These are phyloP conservation scores for Alternaria panax DNA, from an alignment of 2,329 filamentous ascomycete species.

Conservation along the genomic window DNA sequence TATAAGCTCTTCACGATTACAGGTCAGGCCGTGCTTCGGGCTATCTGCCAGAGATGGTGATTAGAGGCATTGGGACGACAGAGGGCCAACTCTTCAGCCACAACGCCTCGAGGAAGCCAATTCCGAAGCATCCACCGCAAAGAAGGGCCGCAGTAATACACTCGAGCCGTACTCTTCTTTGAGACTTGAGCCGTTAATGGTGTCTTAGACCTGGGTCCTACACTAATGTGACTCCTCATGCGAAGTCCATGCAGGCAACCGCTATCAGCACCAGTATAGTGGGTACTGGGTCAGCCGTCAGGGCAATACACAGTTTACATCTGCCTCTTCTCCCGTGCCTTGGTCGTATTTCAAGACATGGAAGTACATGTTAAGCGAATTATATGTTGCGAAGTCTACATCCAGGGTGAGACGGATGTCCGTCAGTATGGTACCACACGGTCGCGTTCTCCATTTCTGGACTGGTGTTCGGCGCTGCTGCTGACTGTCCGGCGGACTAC, in stretches of 20 bases:
- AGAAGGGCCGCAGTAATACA: neutral
- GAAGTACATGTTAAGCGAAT: neutral
- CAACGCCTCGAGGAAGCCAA: neutral
- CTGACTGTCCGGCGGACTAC: slow-evolving; percentile 2
- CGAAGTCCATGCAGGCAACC: neutral
- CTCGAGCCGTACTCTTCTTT: neutral
- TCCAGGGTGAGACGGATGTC: neutral
- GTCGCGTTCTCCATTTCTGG: neutral
- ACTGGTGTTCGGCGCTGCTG: neutral
- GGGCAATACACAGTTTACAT: neutral
- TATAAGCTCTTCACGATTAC: neutral
- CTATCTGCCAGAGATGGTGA: neutral
- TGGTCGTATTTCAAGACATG: neutral
- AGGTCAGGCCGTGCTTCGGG: neutral
- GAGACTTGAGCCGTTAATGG: neutral
- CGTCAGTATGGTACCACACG: neutral
- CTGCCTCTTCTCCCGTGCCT: neutral
- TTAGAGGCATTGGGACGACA: neutral
- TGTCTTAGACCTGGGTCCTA: neutral
- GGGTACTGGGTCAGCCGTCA: neutral
- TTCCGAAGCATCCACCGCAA: neutral
- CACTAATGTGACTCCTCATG: neutral
- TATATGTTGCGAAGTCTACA: neutral
- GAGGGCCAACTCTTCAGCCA: neutral
- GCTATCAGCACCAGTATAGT: neutral